Evolutionary conservation across 2,329 filamentous ascomycete species (phyloP).

Genomic region (Aspergillus sp.): DNA sequence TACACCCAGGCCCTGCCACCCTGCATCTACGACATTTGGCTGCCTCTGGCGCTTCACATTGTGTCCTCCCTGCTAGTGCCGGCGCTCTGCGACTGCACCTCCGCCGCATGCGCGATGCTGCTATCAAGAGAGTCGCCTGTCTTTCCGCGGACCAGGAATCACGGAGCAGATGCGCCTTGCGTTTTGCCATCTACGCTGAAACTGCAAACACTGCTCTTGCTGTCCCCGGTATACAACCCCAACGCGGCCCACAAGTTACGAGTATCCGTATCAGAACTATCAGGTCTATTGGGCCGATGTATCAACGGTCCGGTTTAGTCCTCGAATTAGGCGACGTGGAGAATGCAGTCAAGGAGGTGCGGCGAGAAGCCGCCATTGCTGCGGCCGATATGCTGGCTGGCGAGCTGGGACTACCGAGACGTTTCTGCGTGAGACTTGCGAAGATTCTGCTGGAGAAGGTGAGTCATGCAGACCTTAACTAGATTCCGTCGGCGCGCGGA

Average conservation of each 20-base stretch:
- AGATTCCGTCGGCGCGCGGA: background rate
- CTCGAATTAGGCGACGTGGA: background rate
- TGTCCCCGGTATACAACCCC: background rate
- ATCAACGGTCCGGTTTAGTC: background rate
- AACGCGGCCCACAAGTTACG: background rate
- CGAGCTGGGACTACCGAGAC: background rate
- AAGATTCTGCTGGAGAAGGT: background rate
- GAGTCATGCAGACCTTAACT: background rate
- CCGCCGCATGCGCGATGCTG: background rate
- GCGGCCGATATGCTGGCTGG: background rate
- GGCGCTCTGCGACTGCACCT: background rate
- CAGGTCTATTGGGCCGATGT: background rate
- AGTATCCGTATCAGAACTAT: background rate
- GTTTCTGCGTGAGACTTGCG: background rate
- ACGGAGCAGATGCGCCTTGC: background rate
- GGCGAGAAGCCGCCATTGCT: background rate
- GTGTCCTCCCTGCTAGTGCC: background rate
- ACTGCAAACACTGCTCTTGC: background rate
- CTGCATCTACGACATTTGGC: constrained; percentile 2
- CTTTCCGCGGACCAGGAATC: background rate
- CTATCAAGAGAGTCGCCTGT: constrained; percentile 1
- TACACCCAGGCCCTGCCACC: constrained; percentile 1
- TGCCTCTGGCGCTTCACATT: constrained; percentile 1
- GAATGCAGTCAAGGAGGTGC: background rate
- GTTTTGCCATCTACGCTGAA: background rate